Evolutionary conservation across 352 stramenopile species (phyloP).

Genomic region (Globisporangium parvum): DNA sequence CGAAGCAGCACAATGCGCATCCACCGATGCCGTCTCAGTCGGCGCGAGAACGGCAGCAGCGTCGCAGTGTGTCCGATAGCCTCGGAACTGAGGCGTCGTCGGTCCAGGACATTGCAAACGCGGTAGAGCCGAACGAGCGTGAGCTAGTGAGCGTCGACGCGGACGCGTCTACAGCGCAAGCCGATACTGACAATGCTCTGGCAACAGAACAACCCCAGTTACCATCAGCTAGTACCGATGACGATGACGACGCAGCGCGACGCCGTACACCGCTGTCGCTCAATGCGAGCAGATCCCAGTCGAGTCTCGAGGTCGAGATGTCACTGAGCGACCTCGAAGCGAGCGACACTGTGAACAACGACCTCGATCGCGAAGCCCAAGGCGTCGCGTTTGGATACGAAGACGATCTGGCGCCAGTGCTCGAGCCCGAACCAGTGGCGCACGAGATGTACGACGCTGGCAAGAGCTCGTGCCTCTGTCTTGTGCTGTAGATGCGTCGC

Average conservation of each 20-base stretch:
- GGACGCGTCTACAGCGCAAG: no score
- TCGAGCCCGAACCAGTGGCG: not conserved
- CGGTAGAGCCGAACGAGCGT: no score
- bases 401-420: constrained; percentile 10
- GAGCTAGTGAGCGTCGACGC: no score
- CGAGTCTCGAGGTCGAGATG: constrained; percentile 4
- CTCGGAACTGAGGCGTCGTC: no score
- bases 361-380: constrained; percentile 21
- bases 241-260: not conserved
- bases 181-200: no score
- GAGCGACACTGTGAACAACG: constrained; percentile 14
- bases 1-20: no score
- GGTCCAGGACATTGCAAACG: no score
- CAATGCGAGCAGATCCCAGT: constrained; percentile 4
- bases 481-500: not conserved
- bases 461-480: not conserved
- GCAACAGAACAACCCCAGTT: not conserved
- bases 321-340: constrained; percentile 1
- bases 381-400: constrained; percentile 44
- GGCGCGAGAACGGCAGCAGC: no score
- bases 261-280: not conserved
- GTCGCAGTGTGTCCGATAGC: no score
- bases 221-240: not conserved
- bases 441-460: constrained; percentile 9
- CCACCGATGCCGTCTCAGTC: no score